Evolutionary conservation across 306 rosid species (phyloP).

Genomic region (Fagus sylvatica): DNA sequence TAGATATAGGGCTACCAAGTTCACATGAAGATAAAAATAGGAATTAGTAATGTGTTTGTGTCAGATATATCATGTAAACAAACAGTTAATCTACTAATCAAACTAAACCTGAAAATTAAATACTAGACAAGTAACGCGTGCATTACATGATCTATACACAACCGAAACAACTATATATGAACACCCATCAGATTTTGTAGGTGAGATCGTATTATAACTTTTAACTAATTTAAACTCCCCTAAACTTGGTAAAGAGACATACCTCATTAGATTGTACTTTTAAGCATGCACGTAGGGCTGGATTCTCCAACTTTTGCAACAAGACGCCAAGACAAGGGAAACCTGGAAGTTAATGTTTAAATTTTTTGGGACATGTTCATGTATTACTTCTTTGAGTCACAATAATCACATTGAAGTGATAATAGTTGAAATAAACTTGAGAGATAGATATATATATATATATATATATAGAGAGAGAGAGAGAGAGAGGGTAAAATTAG

Average conservation of each 20-base stretch:
- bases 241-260: slow-evolving; percentile 27
- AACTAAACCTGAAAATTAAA: not conserved
- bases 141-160: slow-evolving; percentile 1
- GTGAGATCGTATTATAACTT: not conserved
- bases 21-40: not conserved
- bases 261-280: slow-evolving; percentile 88
- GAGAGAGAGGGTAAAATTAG: not conserved
- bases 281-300: slow-evolving; percentile 78
- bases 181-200: not conserved
- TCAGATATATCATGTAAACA: not conserved
- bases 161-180: too few species aligned
- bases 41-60: not conserved
- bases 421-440: not conserved
- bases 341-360: slow-evolving; percentile 48
- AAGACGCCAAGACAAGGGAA: slow-evolving; percentile 95
- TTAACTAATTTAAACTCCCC: not conserved
- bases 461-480: too few species aligned
- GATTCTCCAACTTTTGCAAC: slow-evolving; percentile 97
- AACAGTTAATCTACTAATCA: not conserved
- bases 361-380: slow-evolving; percentile 3
- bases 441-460: too few species aligned
- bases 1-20: slow-evolving; percentile 19
- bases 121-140: not conserved
- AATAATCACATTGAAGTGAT: not conserved
- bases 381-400: slow-evolving; percentile 19